Conservation (phyloP, 768 basidiomycete species). For the Tylopilus sp. region DNA sequence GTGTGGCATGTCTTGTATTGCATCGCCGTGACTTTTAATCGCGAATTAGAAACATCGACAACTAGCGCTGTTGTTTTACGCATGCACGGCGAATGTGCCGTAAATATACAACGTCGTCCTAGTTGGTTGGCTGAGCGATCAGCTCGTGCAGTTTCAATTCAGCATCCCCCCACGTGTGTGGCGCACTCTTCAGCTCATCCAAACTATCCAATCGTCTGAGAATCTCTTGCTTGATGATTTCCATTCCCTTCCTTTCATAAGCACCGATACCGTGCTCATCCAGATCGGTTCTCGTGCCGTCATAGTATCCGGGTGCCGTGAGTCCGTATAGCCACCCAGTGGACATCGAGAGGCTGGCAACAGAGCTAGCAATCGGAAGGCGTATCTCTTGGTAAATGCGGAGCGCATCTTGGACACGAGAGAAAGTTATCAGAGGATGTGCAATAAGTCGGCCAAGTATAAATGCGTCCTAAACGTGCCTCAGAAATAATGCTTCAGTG, state of each 20-base stretch:
- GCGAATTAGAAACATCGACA: too few species aligned
- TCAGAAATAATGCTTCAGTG: neutral
- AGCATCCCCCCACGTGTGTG: slow-evolving; percentile 18
- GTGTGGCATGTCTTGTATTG: too few species aligned
- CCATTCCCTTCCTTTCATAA: slow-evolving; percentile 19
- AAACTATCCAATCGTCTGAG: slow-evolving; percentile 14
- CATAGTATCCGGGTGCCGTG: slow-evolving; percentile 17
- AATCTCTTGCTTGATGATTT: slow-evolving; percentile 12
- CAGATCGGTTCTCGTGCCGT: slow-evolving; percentile 15
- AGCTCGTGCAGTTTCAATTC: slow-evolving; percentile 7
- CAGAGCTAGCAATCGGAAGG: slow-evolving; percentile 10
- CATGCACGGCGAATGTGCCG: too few species aligned
- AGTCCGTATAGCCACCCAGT: slow-evolving; percentile 21
- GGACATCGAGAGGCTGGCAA: slow-evolving; percentile 17
- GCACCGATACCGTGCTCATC: slow-evolving; percentile 8
- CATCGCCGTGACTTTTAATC: too few species aligned
- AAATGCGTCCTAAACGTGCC: neutral
- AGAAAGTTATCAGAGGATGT: slow-evolving; percentile 14
- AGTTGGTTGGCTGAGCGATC: neutral
- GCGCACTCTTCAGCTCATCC: slow-evolving; percentile 5
- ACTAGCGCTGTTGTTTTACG: too few species aligned
- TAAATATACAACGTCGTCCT: neutral
- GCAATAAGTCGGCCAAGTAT: slow-evolving; percentile 24
- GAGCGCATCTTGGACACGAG: slow-evolving; percentile 3
- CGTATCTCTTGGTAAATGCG: slow-evolving; percentile 12